Percentiles rank a stretch among this genome's conserved stretches.
These are phyloP conservation scores for Mycena galopus DNA, from an alignment of 768 basidiomycete genomes.

Conservation along the genomic window DNA sequence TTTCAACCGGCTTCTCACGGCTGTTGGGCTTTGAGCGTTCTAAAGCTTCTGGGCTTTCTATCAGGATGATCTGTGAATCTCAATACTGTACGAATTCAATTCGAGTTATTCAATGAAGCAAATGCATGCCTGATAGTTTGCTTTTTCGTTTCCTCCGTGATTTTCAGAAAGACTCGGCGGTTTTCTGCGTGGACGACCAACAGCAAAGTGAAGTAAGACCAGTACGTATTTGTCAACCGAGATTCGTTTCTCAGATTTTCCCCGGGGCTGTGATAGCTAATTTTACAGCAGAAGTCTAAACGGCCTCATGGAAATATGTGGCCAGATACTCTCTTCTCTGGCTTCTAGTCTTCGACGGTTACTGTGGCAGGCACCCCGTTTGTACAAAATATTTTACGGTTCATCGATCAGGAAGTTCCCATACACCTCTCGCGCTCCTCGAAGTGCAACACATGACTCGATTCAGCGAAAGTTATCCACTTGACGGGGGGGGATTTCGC, in stretches of 20 bases:
- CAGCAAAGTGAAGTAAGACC: background rate
- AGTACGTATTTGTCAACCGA: background rate
- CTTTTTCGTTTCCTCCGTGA: background rate
- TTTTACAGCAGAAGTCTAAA: background rate
- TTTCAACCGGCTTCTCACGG: background rate
- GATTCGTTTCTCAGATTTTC: background rate
- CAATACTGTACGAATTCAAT: background rate
- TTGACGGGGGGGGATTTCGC: constrained; percentile 47
- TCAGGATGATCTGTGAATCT: background rate
- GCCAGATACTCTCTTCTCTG: background rate
- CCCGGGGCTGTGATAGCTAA: background rate
- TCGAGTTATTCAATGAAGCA: background rate
- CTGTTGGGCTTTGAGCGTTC: background rate
- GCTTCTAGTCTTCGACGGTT: background rate
- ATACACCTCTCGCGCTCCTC: constrained; percentile 54
- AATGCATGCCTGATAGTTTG: background rate
- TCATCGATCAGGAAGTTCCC: constrained; percentile 13
- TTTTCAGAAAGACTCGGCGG: background rate
- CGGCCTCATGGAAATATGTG: background rate
- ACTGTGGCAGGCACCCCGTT: background rate
- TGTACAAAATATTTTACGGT: background rate
- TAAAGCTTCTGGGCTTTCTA: background rate
- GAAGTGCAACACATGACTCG: constrained; percentile 50
- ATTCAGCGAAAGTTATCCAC: constrained; percentile 54
- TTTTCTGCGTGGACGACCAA: background rate